Evolutionary conservation across 179 eudicot species (phyloP), one percentile per base, ranked within the genome.

Genomic region (Patellifolia procumbens): DNA sequence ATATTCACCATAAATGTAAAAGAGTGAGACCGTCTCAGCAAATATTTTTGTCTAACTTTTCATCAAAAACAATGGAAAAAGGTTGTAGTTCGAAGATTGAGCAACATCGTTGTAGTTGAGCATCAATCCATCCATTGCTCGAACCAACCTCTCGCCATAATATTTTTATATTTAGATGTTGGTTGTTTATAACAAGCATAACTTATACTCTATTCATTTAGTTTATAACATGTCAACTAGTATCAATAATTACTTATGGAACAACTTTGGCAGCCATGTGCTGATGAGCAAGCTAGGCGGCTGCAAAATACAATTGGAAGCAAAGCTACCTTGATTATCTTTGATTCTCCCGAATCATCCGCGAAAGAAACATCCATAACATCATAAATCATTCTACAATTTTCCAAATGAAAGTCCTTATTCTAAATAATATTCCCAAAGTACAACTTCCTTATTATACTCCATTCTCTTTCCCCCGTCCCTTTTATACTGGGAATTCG

Each of bases 211-310:
- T n/a, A n/a, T n/a, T n/a, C n/a, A n/a, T n/a, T n/a, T n/a, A n/a
- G n/a, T 8, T 39, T 39, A 39, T 39, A 58, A 58, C 32, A 63
- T 63, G 71, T 67, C 71, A 67, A 42, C 51, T 42, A 42, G 71
- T 8, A 5, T 67, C 13, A 22, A 67, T 43, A 67, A 22, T 43
- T 46, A 26, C 26, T 48, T 7, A 37, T 10, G 34, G 55, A 48
- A 48, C 73, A 22, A 67, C 70, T 42, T 69, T 69, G 17, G 24
- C 58, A 66, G 71, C 53, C 71, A 67, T 67, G 71, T 67, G 45
- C 19, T 13, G 22, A 45, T 61, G 46, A 46, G 56, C 48, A 32
- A 32, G 1, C n/a, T 69, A 26, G 70, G 35, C 68, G 70, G 48
- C 61, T 69, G 24, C 19, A 69, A 42, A 63, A 31, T 63, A 70